phyloP scores from a whole-genome alignment of 164 flowering plant species.

The Aristolochia fimbriata region DNA sequence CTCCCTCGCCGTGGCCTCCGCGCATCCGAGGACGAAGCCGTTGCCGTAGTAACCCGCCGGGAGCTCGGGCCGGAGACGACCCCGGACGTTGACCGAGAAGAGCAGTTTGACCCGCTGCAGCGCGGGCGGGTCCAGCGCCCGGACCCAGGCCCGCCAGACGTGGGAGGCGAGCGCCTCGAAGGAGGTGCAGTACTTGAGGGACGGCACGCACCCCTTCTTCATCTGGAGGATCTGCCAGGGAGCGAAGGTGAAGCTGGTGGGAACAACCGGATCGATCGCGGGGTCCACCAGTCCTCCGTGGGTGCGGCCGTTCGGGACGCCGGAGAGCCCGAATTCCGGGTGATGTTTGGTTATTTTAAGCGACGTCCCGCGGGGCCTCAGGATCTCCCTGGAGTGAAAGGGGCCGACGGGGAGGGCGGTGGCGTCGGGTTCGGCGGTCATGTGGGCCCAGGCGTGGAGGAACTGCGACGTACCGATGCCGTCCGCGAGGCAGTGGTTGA shows the following conservation, averaged over 20 bases:
- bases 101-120: conserved; percentile 54
- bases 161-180: conserved; percentile 82
- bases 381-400: conserved; percentile 48
- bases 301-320: background rate
- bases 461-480: conserved; percentile 84
- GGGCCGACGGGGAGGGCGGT: conserved; percentile 27
- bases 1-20: conserved; percentile 43
- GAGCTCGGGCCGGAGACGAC: conserved; percentile 27
- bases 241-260: conserved; percentile 52
- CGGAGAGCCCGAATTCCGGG: conserved; percentile 34
- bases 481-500: conserved; percentile 80
- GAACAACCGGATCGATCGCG: conserved; percentile 50
- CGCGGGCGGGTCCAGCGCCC: conserved; percentile 34
- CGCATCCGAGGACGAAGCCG: conserved; percentile 79
- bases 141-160: conserved; percentile 86
- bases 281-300: conserved; percentile 21
- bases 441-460: conserved; percentile 76
- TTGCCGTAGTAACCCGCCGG: conserved; percentile 84
- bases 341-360: conserved; percentile 27
- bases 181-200: conserved; percentile 73
- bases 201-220: conserved; percentile 51
- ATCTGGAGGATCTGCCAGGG: conserved; percentile 44
- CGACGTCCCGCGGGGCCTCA: conserved; percentile 41
- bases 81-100: conserved; percentile 61
- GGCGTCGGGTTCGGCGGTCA: conserved; percentile 25